Base-by-base conservation (phyloP, 2,329 filamentous ascomycete genomes). In the Neophaeococcomyces aloes region DNA sequence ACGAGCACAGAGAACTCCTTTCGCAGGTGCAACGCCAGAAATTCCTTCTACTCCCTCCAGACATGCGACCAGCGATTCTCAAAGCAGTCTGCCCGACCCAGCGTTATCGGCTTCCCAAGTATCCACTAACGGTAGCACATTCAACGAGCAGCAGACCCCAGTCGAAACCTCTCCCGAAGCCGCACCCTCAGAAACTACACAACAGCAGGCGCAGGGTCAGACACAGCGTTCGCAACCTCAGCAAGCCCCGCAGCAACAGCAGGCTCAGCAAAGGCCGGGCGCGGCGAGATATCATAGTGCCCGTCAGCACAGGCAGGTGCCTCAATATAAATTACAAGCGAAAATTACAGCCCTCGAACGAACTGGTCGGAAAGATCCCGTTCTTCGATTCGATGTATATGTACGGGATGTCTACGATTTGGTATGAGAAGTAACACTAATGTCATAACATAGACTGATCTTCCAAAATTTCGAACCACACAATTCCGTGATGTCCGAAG, bases 401-500 rank as follows among this genome's bases (percentile, higher is more conserved):
- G 91, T 96, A 79, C 60, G 81, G 61, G 40, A 38, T 8, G 39
- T 37, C 43, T 31, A 14, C 18, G 15, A 10, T 11, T 17, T n/a
- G n/a, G 11, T 31, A 25, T 23, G n/a, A 38, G 14, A 33, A 8
- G n/a, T 7, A 8, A 8, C 3, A 45, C 31, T 47, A 57, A 40
- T 56, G 30, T 11, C 6, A 27, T 15, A 14, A 32, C 36, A 18
- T 48, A 98, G 91, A 98, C 91, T 53, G 98, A 98, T 65, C 82
- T 98, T n/a, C 88, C 89, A 42, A 89, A 89, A 55, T 98, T 95
- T 65, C 79, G 91, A 56, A 98, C 91, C 0, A 98, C 91, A 4
- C 91, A 98, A 63, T 98, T 95, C 67, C 87, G 91, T 59, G 91
- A 98, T 65, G 87, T 98, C 53, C 84, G 91, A 56, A 85, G 91